phyloP scores from a whole-genome alignment of 495 filamentous ascomycete genomes.

The Podospora pseudocomata region DNA sequence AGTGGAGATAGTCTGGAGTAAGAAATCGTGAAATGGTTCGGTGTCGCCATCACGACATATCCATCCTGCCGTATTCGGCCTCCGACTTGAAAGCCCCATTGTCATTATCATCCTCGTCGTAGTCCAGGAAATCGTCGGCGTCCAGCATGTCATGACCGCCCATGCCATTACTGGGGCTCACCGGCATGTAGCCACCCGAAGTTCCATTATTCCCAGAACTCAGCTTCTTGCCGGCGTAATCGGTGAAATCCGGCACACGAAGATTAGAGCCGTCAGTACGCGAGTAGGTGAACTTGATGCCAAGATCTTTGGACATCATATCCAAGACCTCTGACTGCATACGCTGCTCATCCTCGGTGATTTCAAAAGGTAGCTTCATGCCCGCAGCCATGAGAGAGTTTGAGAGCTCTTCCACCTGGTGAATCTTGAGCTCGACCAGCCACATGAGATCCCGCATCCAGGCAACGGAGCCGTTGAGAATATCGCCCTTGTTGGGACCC shows the following conservation, averaged over 20 bases:
- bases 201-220: conserved; percentile 34
- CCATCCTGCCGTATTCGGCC: conserved; percentile 77
- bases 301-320: conserved; percentile 52
- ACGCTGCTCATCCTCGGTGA: conserved; percentile 86
- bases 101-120: conserved; percentile 59
- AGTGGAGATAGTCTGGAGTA: not conserved
- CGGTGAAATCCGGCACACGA: conserved; percentile 88
- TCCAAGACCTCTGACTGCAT: conserved; percentile 91
- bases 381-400: conserved; percentile 68
- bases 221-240: conserved; percentile 76
- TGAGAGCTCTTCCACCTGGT: conserved; percentile 80
- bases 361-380: conserved; percentile 71
- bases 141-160: conserved; percentile 52
- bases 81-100: conserved; percentile 71
- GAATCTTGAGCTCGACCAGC: conserved; percentile 79
- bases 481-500: conserved; percentile 97
- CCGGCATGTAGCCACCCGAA: conserved; percentile 36
- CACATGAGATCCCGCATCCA: conserved; percentile 99
- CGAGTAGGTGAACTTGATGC: conserved; percentile 65
- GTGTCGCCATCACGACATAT: conserved; percentile 35
- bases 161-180: conserved; percentile 68
- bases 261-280: conserved; percentile 79
- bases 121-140: conserved; percentile 66
- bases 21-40: not conserved
- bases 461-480: conserved; percentile 92